Evolutionary conservation across 139 green algal genomes (phyloP), one percentile per base, ranked within the genome.

Genomic region (Picocystis salinarum): DNA sequence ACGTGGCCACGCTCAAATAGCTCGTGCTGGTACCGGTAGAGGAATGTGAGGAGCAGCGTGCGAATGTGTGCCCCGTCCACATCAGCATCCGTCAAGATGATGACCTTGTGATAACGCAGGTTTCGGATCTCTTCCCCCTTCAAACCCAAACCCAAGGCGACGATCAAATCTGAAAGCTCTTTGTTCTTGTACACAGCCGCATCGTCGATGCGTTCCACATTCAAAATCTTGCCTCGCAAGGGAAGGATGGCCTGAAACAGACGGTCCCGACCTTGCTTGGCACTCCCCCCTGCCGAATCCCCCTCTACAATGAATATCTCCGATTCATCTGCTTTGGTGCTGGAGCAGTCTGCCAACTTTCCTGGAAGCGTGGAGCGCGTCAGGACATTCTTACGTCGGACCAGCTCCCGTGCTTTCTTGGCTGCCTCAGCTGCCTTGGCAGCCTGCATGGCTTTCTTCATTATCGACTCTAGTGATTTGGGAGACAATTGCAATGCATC

Each of bases 231-330:
- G 48, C 87, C 87, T 3, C 85, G 64, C 34, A 97, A 59, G 2
- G 87, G 87, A 29, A 97, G 64, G 6, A 97, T 75, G 13, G 86
- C 86, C 54, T 59, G 51, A 34, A 75, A 76, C 15, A 41, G 30
- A 19, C 86, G 53, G 59, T 95, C 82, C 1, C 86, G 56, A 1
- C 76, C 86, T 59, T 94, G 83, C 64, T 96, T 96, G 23, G 86
- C 76, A 50, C 67, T 87, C 39, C 87, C 87, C 4, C 87, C 87
- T 34, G 74, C 56, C 30, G 75, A 92, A 70, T 97, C 86, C 1
- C 87, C 87, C 62, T 98, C 87, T 27, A 98, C 87, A 0, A 98
- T 54, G 62, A 96, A 98, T 11, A 98, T 85, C 64, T 98, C 87
- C 1, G 48, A 65, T 22, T 56, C 56, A 11, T 62, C 64, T 22